Base-by-base conservation (phyloP, 805 yeast species). In the Hanseniaspora nectarophila region DNA sequence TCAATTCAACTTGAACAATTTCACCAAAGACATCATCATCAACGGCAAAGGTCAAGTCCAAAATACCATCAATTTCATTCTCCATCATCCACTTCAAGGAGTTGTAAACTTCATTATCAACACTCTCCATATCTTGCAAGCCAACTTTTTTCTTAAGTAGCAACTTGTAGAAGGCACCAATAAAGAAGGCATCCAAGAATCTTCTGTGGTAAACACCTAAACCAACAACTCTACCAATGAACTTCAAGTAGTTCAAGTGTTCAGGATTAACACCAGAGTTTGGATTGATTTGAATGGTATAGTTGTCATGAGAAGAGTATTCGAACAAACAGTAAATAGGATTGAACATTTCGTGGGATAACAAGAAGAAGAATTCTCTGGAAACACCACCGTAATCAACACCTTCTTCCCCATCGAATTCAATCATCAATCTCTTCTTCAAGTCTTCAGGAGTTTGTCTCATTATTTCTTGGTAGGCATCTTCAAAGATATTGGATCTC, bases 331-430 rank as follows among this genome's bases (percentile, higher is more conserved):
- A 90, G 68, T 92, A 92, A 68, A 89, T 86, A 56, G 99, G 99
- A 66, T 92, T 89, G 69, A 92, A 92, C 96, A 92, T 92, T 69
- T 92, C 97, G 66, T 92, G 98, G 3, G 97, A 89, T 59, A 92
- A 74, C 65, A 89, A 75, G 71, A 89, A 92, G 82, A 92, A 92
- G 68, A 87, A 92, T 69, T 92, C 99, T 72, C 99, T 78, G 29
- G 97, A 87, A 56, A 92, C 97, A 66, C 99, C 99, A 76, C 99
- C 99, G 66, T 92, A 92, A 73, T 92, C 99, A 62, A 92, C 77
- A 68, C 98, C 99, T 73, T 92, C 99, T 72, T 92, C 99, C 56
- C 98, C 98, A 61, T 92, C 98, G 63, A 92, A 92, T 67, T 90
- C 88, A 69, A 92, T 92, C 98, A 92, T 92, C 57, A 92, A 73